A percentile compares a stretch with the other conserved stretches of the same genome.
Evolutionary conservation across 2,329 filamentous ascomycete genomes (phyloP).

Genomic region (Neocatenulostroma microsporum): DNA sequence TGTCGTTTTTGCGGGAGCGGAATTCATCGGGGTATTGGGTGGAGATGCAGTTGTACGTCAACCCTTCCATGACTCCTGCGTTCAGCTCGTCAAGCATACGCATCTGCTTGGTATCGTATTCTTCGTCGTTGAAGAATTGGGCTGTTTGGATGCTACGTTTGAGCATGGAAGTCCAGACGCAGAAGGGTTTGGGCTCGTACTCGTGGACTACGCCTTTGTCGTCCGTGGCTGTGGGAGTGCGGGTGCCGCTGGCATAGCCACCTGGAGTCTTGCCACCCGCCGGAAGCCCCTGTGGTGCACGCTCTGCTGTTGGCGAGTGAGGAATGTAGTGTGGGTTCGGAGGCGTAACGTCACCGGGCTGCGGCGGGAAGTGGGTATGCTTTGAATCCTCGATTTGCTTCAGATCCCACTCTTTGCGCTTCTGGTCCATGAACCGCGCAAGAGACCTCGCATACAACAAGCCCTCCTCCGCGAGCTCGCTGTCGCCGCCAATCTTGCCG

Average conservation of each 20-base stretch:
- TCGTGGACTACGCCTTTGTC: constrained; percentile 24
- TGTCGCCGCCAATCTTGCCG: constrained; percentile 87
- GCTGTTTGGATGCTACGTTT: constrained; percentile 81
- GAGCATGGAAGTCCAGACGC: constrained; percentile 97
- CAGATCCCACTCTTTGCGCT: constrained; percentile 73
- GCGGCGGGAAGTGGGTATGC: constrained; percentile 76
- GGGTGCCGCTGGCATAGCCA: constrained; percentile 23
- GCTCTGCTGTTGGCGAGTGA: constrained; percentile 7
- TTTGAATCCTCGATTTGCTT: constrained; percentile 72
- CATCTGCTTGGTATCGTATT: constrained; percentile 84
- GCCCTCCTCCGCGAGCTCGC: constrained; percentile 72
- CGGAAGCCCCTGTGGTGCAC: no score
- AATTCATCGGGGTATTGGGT: constrained; percentile 75
- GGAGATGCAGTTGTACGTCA: constrained; percentile 88
- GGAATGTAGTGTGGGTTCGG: constrained; percentile 79
- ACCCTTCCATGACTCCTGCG: constrained; percentile 82
- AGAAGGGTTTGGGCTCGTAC: constrained; percentile 70
- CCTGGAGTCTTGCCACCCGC: constrained; percentile 26
- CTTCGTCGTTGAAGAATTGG: constrained; percentile 87
- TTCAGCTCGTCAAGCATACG: constrained; percentile 78
- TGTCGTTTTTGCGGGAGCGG: constrained; percentile 68
- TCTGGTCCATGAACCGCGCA: constrained; percentile 72
- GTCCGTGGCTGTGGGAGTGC: neutral
- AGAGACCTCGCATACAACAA: constrained; percentile 70
- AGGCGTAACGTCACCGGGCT: constrained; percentile 83